Evolutionary conservation across 108 stramenopile genomes (phyloP), one percentile per base, ranked within the genome.

Genomic region (Nitzschia putrida): DNA sequence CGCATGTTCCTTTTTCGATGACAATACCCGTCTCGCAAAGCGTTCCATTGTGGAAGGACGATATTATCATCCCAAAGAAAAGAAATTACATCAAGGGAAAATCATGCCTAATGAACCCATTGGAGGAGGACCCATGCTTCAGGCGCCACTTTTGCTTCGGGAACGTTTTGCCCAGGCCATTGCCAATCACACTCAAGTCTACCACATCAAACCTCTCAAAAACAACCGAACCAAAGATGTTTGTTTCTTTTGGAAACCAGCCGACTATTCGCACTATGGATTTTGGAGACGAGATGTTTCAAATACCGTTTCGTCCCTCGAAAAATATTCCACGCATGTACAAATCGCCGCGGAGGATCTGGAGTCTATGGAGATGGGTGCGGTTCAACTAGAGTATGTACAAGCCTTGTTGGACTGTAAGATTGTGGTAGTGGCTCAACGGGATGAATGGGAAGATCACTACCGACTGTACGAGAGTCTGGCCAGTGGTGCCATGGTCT

Each of bases 361-460:
- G 21, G 64, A 74, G 40, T 63, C 56, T 23, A 61, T 64, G 61
- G 68, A 49, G 23, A 0, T 59, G 29, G 66, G 69, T 18, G 52
- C 66, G 52, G 58, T 71, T 0, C 77, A 64, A 51, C 29, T 38
- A 7, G 63, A 57, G 13, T 70, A 66, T 54, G 59, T 58, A 45
- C 9, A 72, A 39, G 74, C 57, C 11, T 10, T 89, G 58, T 40
- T 89, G 55, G 34, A 34, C 18, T 77, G 60, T 53, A 86, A 86
- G 54, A 81, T 89, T 49, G 77, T 89, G 10, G 85, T 89, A 2
- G 58, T 86, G 11, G 61, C 85, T 7, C 88, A 89, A 66, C 61
- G 84, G 18, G 88, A 89, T 64, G 65, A 74, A 52, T 86, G 85
- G 85, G 88, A 89, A 71, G 88, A 83, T 39, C 83, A 86, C 37